Base-by-base conservation (phyloP, 2,329 filamentous ascomycete genomes). In the Dryadomyces sulphureus region DNA sequence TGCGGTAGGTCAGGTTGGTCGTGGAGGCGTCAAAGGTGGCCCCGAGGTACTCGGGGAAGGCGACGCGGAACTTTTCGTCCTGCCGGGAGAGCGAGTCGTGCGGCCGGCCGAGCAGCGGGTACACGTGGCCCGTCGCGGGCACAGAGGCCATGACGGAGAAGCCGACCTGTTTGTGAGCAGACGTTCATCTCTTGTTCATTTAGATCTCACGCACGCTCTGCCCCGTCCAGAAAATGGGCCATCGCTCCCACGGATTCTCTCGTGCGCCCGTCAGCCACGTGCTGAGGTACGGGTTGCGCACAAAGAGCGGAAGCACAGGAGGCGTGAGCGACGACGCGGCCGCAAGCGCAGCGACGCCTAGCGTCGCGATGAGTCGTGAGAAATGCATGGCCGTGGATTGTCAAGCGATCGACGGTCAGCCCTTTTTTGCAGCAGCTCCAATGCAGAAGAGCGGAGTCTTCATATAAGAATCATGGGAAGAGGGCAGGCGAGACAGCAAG, bases 191-290 rank as follows among this genome's bases (percentile, higher is more conserved):
- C 7, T 41, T 4, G 22, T 8, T n/a, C 9, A 17, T 9, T 9
- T 9, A 35, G 27, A 43, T 5, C 8, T 25, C 5, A 34, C 41
- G 9, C 25, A 59, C 59, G 46, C 56, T 58, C 41, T 57, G 52
- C 14, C 57, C 59, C 2, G 57, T 62, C 56, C 56, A 60, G 49
- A 63, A 62, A 60, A 90, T 90, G 21, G 87, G 87, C 87, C 87
- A 94, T 63, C 77, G 74, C 45, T 77, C 73, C 86, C 86, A 93
- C 2, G 87, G 87, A 40, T 72, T 71, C 47, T 81, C 73, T 53
- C 87, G 73, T 36, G 85, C 84, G 60, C 75, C 72, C 41, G 70
- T 68, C 47, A 86, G 58, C 75, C 75, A 79, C 30, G 72, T 68
- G 56, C 72, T 77, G 47, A 79, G 57, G 53, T 79, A 79, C 7